Conservation (phyloP, 176 grass and related monocot species). For the Carex parvula region DNA sequence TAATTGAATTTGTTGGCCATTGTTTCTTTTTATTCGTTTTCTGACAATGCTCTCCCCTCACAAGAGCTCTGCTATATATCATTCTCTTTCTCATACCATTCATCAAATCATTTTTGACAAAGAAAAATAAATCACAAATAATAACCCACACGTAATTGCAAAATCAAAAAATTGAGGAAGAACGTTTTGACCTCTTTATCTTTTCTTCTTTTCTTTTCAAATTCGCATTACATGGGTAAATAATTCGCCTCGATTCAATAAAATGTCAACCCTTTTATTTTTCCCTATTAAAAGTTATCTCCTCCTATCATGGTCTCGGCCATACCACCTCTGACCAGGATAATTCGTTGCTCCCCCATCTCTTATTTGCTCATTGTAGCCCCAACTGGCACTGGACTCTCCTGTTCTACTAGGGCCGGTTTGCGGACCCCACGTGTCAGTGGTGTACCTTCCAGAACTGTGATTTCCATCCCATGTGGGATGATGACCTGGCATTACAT, state of each 20-base stretch:
- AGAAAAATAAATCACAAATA: not conserved
- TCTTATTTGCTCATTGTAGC: conserved; percentile 17
- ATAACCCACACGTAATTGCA: not conserved
- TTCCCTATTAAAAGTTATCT: not conserved
- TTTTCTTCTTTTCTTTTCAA: not conserved
- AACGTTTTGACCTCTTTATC: not conserved
- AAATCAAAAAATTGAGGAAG: not conserved
- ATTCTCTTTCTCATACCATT: not conserved
- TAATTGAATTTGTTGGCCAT: not conserved
- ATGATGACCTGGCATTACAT: not conserved
- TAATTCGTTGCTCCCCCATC: not conserved
- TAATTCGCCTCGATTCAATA: not conserved
- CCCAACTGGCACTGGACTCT: conserved; percentile 34
- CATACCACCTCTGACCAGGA: conserved; percentile 20
- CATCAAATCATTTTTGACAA: not conserved
- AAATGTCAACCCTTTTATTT: not conserved
- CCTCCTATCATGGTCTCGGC: not conserved
- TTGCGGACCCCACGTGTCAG: conserved; percentile 26
- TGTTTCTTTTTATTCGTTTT: not conserved
- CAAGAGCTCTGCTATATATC: not conserved
- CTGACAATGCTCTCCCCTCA: not conserved
- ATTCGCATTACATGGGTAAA: not conserved
- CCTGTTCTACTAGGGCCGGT: not conserved
- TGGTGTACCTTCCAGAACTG: not conserved
- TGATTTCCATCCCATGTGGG: conserved; percentile 6